Percentiles rank a stretch among this genome's conserved stretches.
Conservation (phyloP, 169 alveolate genomes). For the Plasmodium chabaudi region DNA sequence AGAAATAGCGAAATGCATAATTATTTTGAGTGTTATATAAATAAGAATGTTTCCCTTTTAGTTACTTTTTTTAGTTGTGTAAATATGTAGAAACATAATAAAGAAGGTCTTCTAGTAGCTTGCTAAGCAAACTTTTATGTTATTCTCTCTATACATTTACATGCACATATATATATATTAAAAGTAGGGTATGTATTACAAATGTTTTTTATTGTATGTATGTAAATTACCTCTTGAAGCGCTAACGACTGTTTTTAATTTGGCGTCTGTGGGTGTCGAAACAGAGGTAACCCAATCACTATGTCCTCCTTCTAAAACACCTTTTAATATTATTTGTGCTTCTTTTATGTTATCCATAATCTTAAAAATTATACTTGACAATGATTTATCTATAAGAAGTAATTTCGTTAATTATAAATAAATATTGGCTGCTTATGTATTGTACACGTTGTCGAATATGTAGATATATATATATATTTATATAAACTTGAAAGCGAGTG, state of each 20-base stretch:
- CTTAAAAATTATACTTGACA: constrained; percentile 16
- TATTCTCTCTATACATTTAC: too few relatives aligned
- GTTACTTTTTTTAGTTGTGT: too few relatives aligned
- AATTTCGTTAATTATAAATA: constrained; percentile 1
- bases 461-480: too few relatives aligned
- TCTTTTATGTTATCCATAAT: constrained; percentile 72
- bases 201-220: constrained; percentile 60
- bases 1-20: too few relatives aligned
- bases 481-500: neutral
- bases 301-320: constrained; percentile 94
- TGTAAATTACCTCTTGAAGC: constrained; percentile 91
- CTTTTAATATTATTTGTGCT: constrained; percentile 85
- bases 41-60: too few relatives aligned
- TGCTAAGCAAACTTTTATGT: too few relatives aligned
- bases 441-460: neutral
- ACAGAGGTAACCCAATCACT: constrained; percentile 96
- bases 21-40: too few relatives aligned
- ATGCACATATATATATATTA: too few relatives aligned
- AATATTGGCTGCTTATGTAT: constrained; percentile 12
- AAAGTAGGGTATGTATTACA: constrained; percentile 85
- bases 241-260: constrained; percentile 92
- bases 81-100: too few relatives aligned
- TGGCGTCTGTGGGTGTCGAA: constrained; percentile 92
- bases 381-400: constrained; percentile 3
- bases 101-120: too few relatives aligned